Conservation (phyloP, 306 rosid genomes). For the Crotalaria pallida region DNA sequence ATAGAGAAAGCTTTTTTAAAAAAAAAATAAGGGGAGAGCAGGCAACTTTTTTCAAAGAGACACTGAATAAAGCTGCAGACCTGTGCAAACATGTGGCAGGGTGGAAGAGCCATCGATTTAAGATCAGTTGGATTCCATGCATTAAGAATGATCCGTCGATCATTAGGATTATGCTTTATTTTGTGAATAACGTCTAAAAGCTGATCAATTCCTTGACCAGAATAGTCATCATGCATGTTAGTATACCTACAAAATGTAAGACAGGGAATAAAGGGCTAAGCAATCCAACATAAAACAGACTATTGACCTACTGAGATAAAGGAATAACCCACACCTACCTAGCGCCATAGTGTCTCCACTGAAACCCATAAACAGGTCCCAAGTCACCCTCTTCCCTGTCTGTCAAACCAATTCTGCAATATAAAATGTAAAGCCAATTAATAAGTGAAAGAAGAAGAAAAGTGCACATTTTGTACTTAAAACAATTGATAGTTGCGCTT, state of each 20-base stretch:
- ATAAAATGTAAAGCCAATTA: conserved; percentile 16
- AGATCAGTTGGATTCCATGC: conserved; percentile 97
- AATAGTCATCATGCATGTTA: conserved; percentile 80
- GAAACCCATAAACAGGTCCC: conserved; percentile 96
- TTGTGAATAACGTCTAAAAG: conserved; percentile 77
- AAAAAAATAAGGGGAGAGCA: neutral
- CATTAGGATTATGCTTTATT: conserved; percentile 79
- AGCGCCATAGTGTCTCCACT: conserved; percentile 98
- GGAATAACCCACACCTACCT: conserved; percentile 50
- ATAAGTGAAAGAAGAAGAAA: conserved; percentile 7
- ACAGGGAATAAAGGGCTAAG: neutral
- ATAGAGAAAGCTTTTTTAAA: neutral
- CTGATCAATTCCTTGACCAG: conserved; percentile 92
- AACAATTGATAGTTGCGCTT: conserved; percentile 29
- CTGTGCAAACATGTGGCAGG: conserved; percentile 97
- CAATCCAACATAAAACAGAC: neutral
- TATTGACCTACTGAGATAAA: neutral
- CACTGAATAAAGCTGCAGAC: conserved; percentile 34
- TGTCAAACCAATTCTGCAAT: conserved; percentile 71
- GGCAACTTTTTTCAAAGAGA: neutral
- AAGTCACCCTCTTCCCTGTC: conserved; percentile 94
- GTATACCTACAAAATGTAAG: conserved; percentile 55
- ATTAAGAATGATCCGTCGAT: conserved; percentile 76
- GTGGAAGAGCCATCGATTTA: conserved; percentile 92
- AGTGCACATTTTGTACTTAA: neutral